phyloP scores from a whole-genome alignment of 2,329 filamentous ascomycete species.

The Phyllosticta citriasiana region DNA sequence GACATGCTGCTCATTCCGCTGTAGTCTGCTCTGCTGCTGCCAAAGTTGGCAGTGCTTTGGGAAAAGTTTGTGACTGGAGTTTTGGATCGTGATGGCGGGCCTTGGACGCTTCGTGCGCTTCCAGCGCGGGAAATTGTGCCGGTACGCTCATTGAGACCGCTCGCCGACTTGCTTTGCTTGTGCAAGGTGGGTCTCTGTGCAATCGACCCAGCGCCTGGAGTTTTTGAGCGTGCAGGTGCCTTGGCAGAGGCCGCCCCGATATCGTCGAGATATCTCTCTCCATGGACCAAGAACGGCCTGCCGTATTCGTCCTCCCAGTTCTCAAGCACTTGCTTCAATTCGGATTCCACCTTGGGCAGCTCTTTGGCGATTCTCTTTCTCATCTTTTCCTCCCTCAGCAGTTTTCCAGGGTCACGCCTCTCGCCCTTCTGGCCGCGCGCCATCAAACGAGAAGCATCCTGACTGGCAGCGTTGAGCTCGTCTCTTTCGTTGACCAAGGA shows the following conservation, averaged over 20 bases:
- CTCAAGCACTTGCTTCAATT: slow-evolving; percentile 74
- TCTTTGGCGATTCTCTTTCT: slow-evolving; percentile 95
- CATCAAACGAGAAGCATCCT: slow-evolving; percentile 91
- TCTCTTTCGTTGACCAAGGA: slow-evolving; percentile 76
- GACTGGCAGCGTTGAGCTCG: slow-evolving; percentile 78
- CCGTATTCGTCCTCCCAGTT: slow-evolving; percentile 91
- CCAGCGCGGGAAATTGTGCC: slow-evolving; percentile 20
- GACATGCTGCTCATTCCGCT: slow-evolving; percentile 16
- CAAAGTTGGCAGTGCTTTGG: slow-evolving; percentile 12
- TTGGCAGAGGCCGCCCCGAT: slow-evolving; percentile 56
- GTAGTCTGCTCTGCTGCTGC: slow-evolving; percentile 6
- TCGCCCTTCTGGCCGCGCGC: slow-evolving; percentile 86
- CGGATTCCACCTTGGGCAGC: slow-evolving; percentile 77
- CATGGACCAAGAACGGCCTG: slow-evolving; percentile 84
- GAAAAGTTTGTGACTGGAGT: slow-evolving; percentile 31
- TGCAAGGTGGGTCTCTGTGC: slow-evolving; percentile 15
- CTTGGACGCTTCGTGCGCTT: slow-evolving; percentile 33
- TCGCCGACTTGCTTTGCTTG: slow-evolving; percentile 23
- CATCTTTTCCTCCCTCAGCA: slow-evolving; percentile 96
- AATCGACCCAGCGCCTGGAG: slow-evolving; percentile 45
- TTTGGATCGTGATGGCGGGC: slow-evolving; percentile 30
- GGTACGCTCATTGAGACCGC: slow-evolving; percentile 5
- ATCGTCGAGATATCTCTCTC: slow-evolving; percentile 79
- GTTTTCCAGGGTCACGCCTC: slow-evolving; percentile 84
- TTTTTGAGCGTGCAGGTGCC: slow-evolving; percentile 61